Evolutionary conservation across 192 early-diverging fungal genomes (phyloP), one percentile per base, ranked within the genome.

Genomic region (Lunasporangiospora selenospora): DNA sequence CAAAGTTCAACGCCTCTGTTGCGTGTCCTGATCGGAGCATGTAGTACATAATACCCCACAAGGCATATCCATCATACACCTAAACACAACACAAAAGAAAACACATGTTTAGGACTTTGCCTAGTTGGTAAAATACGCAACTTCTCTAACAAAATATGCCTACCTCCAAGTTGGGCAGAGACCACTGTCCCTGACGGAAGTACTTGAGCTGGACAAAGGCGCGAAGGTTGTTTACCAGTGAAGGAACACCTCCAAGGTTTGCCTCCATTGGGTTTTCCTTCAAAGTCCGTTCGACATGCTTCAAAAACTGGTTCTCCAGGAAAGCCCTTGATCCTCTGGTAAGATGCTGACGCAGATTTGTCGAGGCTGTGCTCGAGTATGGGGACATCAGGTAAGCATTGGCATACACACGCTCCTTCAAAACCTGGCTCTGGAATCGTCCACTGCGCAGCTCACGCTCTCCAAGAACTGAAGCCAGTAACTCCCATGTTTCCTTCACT

Each of bases 31-130:
- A 83, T 32, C 97, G 87, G 24, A 96, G 82, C 4, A 97, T 77
- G 58, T 84, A 86, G 64, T 80, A 99, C 39, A 98, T 79, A 59
- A 93, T 88, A 0, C 91, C 92, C 96, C 97, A 99, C 31, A 93
- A 81, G 0, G 96, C 86, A 43, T 84, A 63, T 36, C 80, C 80
- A 50, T 88, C 60, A 30, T 80, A 57, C 29, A 78, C 62, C 75
- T 83, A 62, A 26, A n/a, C n/a, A 16, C 32, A 16, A 42, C 6
- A 37, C 11, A 43, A 32, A 27, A 19, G 13, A 45, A 27, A 29
- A 10, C 7, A 31, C 3, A n/a, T 11, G 42, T 26, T 6, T 57
- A 0, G 1, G 42, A 7, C 29, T 43, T 57, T 11, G 29, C 1
- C 5, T 3, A 19, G 21, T 34, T 2, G 4, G 11, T 27, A 52